These are phyloP conservation scores for Gracilaria gracilis DNA, from an alignment of 23 red algal genomes.

Conservation along the genomic window DNA sequence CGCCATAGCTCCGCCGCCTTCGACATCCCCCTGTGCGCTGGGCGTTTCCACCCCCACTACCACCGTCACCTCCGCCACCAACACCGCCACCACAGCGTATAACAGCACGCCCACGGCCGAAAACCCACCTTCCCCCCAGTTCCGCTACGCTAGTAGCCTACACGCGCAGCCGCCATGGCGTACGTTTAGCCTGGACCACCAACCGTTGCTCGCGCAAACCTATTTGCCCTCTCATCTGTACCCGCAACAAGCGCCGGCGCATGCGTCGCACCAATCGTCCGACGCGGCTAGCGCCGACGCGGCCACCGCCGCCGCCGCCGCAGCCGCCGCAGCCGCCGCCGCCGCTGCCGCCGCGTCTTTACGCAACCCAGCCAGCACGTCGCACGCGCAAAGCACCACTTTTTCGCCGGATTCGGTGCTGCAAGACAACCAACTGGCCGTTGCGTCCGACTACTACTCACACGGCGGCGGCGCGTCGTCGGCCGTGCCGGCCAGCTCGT, in stretches of 20 bases:
- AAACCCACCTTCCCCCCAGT: background rate
- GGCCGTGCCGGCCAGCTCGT: background rate
- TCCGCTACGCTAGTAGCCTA: background rate
- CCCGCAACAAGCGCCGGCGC: background rate
- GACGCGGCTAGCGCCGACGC: background rate
- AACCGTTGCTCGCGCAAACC: background rate
- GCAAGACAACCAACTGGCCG: constrained; percentile 17
- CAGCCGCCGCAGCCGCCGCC: constrained; percentile 5
- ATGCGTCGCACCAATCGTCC: background rate
- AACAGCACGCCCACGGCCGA: background rate
- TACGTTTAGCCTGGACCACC: too few relatives aligned
- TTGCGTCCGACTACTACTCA: background rate
- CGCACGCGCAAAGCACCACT: background rate
- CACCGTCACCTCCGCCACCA: constrained; percentile 23
- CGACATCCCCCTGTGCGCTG: background rate
- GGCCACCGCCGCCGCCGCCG: constrained; percentile 2
- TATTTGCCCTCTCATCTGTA: background rate
- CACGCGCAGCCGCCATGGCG: constrained; percentile 12
- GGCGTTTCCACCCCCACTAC: background rate
- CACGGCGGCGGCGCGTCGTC: background rate
- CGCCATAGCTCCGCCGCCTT: background rate
- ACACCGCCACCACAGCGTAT: constrained; percentile 8
- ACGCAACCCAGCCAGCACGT: background rate
- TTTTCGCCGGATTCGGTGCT: constrained; percentile 39
- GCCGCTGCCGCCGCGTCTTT: constrained; percentile 26